phyloP scores from a whole-genome alignment of 176 grass and related monocot genomes.

The Elymus sibiricus region DNA sequence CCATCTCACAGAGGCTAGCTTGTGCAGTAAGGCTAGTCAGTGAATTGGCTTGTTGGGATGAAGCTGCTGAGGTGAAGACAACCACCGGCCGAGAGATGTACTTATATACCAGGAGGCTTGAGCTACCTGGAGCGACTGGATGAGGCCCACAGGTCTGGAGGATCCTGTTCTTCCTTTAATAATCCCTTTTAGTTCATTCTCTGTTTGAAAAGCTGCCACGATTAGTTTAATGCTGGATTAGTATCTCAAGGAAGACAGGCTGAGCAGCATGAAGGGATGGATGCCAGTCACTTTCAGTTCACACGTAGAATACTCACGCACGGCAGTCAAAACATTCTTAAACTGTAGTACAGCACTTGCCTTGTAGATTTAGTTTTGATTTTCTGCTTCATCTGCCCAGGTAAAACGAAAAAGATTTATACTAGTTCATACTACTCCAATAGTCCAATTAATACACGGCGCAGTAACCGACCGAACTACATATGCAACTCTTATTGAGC shows the following conservation, averaged over 20 bases:
- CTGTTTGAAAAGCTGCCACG: constrained; percentile 44
- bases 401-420: constrained; percentile 2
- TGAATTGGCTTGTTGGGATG: constrained; percentile 39
- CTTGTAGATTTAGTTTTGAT: not conserved
- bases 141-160: constrained; percentile 21
- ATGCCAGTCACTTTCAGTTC: constrained; percentile 39
- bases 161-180: constrained; percentile 15
- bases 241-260: constrained; percentile 35
- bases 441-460: not conserved
- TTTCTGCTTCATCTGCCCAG: constrained; percentile 2
- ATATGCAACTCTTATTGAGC: constrained; percentile 2
- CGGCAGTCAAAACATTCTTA: constrained; percentile 47
- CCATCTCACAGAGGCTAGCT: constrained; percentile 11
- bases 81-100: constrained; percentile 19
- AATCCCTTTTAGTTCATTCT: constrained; percentile 27
- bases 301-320: constrained; percentile 42
- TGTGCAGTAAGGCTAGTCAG: not conserved
- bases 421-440: too few species aligned
- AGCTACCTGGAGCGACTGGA: constrained; percentile 14
- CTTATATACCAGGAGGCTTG: constrained; percentile 27
- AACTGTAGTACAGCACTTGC: constrained; percentile 15
- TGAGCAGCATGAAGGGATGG: constrained; percentile 17
- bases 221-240: constrained; percentile 34
- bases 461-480: not conserved
- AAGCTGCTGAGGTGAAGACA: constrained; percentile 41